Evolutionary conservation across 192 early-diverging fungal species (phyloP).

Genomic region (Coemansia guatemalensis): DNA sequence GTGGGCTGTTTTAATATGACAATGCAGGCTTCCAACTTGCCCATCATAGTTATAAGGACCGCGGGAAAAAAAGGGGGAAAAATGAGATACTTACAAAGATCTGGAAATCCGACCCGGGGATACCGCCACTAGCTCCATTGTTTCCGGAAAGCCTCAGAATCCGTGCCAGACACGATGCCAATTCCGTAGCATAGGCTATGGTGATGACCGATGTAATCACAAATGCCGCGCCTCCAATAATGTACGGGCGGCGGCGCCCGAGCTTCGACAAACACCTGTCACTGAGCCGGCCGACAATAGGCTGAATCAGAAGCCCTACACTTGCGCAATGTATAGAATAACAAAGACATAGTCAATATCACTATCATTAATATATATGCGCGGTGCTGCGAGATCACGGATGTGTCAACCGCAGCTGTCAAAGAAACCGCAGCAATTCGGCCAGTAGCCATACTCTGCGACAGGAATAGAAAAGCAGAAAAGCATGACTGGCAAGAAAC

Average conservation of each 20-base stretch:
- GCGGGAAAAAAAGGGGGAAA: background rate
- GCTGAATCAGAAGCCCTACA: conserved; percentile 68
- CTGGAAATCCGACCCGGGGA: conserved; percentile 27
- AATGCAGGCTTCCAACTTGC: too few relatives aligned
- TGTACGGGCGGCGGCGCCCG: conserved; percentile 85
- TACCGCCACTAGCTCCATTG: conserved; percentile 1
- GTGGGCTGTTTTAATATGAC: background rate
- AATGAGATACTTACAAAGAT: conserved; percentile 21
- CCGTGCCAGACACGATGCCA: conserved; percentile 20
- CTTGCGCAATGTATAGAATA: too few relatives aligned
- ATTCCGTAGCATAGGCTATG: conserved; percentile 47
- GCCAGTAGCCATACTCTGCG: too few relatives aligned
- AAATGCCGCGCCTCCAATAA: conserved; percentile 66
- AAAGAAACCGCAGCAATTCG: too few relatives aligned
- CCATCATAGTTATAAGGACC: too few relatives aligned
- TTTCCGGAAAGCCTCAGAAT: conserved; percentile 4
- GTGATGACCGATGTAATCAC: conserved; percentile 37
- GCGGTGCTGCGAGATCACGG: too few relatives aligned
- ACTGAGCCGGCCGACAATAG: conserved; percentile 79
- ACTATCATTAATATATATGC: too few relatives aligned
- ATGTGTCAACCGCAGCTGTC: too few relatives aligned
- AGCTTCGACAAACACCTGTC: conserved; percentile 67
- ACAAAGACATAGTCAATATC: too few relatives aligned
- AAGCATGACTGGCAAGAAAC: too few relatives aligned
- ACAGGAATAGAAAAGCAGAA: too few relatives aligned